phyloP scores from a whole-genome alignment of 2,329 filamentous ascomycete genomes.

The Escovopsis sp. region DNA sequence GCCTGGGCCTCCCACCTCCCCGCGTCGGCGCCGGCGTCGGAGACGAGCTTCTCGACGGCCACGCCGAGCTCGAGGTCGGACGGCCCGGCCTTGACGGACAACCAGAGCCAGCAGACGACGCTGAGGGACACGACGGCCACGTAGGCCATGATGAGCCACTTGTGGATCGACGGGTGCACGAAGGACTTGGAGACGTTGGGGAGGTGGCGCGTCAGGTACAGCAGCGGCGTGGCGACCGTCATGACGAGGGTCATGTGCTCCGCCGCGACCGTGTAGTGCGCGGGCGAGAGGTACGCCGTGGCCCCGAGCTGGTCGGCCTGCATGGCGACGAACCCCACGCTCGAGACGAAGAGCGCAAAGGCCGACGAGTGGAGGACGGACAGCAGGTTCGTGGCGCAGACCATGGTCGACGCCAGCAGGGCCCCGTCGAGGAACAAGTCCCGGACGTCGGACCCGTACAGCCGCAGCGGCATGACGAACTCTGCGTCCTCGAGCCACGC shows the following conservation, averaged over 20 bases:
- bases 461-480: constrained; percentile 16
- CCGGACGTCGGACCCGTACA: constrained; percentile 13
- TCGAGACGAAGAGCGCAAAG: constrained; percentile 13
- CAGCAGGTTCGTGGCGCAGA: constrained; percentile 15
- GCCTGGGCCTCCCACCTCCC: constrained; percentile 10
- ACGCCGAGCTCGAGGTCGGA: background rate
- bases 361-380: constrained; percentile 13
- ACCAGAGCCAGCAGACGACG: constrained; percentile 1
- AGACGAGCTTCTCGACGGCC: constrained; percentile 8
- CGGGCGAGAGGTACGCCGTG: background rate
- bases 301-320: background rate
- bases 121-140: constrained; percentile 3
- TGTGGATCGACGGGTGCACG: background rate
- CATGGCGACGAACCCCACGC: constrained; percentile 9
- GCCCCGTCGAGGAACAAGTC: constrained; percentile 18
- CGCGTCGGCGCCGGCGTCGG: constrained; percentile 4
- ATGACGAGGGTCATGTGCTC: constrained; percentile 1
- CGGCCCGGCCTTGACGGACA: background rate
- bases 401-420: constrained; percentile 10
- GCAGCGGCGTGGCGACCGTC: background rate
- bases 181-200: background rate
- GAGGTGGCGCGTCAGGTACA: constrained; percentile 1
- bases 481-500: constrained; percentile 13
- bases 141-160: constrained; percentile 7
- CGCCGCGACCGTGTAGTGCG: background rate